phyloP scores from a whole-genome alignment of 2,329 filamentous ascomycete species.

The Paramyrothecium sp. region DNA sequence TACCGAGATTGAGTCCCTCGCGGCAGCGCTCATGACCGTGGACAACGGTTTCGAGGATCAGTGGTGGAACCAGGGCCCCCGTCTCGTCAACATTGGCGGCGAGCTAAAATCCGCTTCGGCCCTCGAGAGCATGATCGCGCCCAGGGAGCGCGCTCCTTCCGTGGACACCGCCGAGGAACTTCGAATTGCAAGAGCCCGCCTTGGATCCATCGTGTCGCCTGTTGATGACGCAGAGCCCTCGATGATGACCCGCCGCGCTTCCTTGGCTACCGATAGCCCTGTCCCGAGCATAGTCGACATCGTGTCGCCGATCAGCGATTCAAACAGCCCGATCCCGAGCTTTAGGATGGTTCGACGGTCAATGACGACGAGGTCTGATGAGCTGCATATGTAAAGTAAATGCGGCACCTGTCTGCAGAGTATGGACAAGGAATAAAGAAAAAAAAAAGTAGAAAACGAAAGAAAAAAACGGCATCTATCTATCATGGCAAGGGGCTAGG shows the following conservation, averaged over 20 bases:
- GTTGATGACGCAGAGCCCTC: background rate
- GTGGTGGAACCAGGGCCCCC: slow-evolving; percentile 52
- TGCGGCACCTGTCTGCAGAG: too few species aligned
- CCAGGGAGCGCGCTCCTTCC: background rate
- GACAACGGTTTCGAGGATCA: slow-evolving; percentile 59
- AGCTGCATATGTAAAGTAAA: background rate
- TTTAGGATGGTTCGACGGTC: background rate
- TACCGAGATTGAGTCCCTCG: slow-evolving; percentile 45
- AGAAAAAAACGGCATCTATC: too few species aligned
- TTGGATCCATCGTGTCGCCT: background rate
- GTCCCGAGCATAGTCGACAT: background rate
- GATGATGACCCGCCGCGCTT: background rate
- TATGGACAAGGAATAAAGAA: too few species aligned
- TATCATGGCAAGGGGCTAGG: too few species aligned
- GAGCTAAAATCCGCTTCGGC: slow-evolving; percentile 1
- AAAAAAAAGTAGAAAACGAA: too few species aligned
- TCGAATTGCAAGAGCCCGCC: background rate
- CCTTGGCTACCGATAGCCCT: background rate
- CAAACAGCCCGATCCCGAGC: background rate
- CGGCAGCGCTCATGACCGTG: slow-evolving; percentile 53
- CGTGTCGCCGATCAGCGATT: background rate
- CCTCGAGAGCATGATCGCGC: background rate
- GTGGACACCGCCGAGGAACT: background rate
- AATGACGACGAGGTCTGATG: background rate
- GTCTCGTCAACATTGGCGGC: slow-evolving; percentile 20